Conservation (phyloP, 1,139 yeast species). For the Geotrichum klebahnii region DNA sequence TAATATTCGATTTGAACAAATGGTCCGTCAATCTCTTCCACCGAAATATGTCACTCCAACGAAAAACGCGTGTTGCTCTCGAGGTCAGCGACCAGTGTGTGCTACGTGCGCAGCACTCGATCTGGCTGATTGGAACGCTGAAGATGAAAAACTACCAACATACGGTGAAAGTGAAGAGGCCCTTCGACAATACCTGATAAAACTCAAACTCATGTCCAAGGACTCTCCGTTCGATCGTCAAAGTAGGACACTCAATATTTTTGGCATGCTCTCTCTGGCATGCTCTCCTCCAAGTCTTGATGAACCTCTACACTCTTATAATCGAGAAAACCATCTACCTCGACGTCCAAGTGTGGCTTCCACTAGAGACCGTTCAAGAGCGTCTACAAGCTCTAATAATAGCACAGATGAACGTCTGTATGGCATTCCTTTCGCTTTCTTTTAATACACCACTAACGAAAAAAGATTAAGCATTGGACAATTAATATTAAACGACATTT, state of each 20-base stretch:
- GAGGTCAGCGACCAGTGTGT: not conserved
- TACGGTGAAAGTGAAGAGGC: slow-evolving; percentile 22
- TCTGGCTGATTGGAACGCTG: slow-evolving; percentile 19
- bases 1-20: slow-evolving; percentile 36
- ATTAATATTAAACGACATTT: too few relatives aligned
- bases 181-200: slow-evolving; percentile 18
- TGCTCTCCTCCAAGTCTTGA: slow-evolving; percentile 16
- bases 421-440: not conserved
- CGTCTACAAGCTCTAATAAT: not conserved
- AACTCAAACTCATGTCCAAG: slow-evolving; percentile 13
- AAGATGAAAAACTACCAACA: slow-evolving; percentile 15
- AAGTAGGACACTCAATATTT: slow-evolving; percentile 8
- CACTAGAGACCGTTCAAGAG: not conserved
- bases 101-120: slow-evolving; percentile 4
- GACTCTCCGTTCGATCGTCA: slow-evolving; percentile 19
- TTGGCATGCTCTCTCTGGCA: slow-evolving; percentile 14
- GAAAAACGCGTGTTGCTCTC: not conserved
- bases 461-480: not conserved
- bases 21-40: slow-evolving; percentile 34
- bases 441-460: too few relatives aligned
- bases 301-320: not conserved
- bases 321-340: too few relatives aligned
- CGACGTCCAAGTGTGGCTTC: too few relatives aligned
- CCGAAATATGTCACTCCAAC: slow-evolving; percentile 27
- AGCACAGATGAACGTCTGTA: not conserved